A percentile compares a stretch with the other conserved stretches of the same genome.
These are phyloP conservation scores for Filosporella fistucella DNA, from an alignment of 495 filamentous ascomycete genomes.

Conservation along the genomic window DNA sequence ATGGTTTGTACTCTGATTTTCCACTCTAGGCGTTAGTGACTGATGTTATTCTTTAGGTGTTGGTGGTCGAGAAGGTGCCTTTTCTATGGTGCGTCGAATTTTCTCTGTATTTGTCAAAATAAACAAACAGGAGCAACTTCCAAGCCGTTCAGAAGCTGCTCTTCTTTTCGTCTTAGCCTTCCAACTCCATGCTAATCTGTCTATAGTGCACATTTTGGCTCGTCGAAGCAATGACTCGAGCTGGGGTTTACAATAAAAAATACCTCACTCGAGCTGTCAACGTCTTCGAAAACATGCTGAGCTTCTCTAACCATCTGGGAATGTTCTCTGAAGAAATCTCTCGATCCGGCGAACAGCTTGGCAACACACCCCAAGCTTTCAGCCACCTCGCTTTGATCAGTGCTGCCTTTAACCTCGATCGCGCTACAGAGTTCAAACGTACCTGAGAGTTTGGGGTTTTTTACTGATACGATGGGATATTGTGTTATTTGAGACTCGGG, in stretches of 20 bases:
- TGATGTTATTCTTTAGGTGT: conserved; percentile 43
- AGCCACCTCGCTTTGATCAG: conserved; percentile 67
- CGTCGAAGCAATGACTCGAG: conserved; percentile 69
- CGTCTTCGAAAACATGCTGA: conserved; percentile 70
- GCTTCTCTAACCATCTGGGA: conserved; percentile 65
- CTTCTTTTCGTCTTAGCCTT: no score
- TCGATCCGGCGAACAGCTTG: conserved; percentile 64
- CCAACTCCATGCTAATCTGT: no score
- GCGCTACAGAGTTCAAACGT: conserved; percentile 10
- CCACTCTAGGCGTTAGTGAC: no score
- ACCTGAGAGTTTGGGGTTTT: no score
- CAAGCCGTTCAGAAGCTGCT: no score
- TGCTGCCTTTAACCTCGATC: conserved; percentile 67
- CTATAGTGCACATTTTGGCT: conserved; percentile 76
- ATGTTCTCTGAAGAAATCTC: conserved; percentile 78
- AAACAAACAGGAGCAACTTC: no score
- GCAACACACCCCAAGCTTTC: conserved; percentile 73
- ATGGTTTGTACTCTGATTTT: conserved; percentile 42
- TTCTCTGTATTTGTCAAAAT: no score
- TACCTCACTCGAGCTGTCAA: conserved; percentile 59
- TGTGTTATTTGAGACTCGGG: no score
- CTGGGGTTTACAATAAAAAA: conserved; percentile 57
- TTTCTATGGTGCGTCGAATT: no score
- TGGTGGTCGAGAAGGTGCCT: conserved; percentile 68
- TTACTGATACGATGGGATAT: no score